Evolutionary conservation across 805 yeast species (phyloP).

Genomic region (Candida golubevii): DNA sequence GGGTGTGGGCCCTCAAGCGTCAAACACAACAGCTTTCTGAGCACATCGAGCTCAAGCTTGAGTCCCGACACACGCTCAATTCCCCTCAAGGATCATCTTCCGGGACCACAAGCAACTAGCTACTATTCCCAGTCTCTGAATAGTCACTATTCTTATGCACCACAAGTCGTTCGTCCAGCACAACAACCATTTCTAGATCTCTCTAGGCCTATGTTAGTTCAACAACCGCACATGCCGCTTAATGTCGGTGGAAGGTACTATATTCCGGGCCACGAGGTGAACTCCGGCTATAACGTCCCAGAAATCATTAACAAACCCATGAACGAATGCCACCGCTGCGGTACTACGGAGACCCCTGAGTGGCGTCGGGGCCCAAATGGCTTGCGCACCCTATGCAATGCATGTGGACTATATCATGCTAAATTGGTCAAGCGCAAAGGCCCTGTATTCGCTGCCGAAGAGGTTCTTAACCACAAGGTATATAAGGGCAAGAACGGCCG

Average conservation of each 20-base stretch:
- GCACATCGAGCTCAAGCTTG: conserved; percentile 1
- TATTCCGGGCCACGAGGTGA: conserved; percentile 1
- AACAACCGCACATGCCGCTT: background rate
- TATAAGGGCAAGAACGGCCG: conserved; percentile 43
- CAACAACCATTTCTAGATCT: background rate
- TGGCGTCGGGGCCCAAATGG: conserved; percentile 45
- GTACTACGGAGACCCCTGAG: conserved; percentile 44
- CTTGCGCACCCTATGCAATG: conserved; percentile 41
- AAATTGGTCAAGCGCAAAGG: conserved; percentile 32
- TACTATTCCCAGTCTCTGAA: too few relatives aligned
- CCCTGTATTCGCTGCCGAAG: conserved; percentile 29
- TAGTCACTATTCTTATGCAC: background rate
- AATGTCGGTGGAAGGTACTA: background rate
- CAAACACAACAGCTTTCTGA: conserved; percentile 2
- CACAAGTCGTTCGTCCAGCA: background rate
- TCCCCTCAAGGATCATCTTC: background rate
- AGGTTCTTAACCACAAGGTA: conserved; percentile 40
- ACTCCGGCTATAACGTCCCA: conserved; percentile 7
- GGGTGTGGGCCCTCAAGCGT: background rate
- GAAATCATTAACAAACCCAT: conserved; percentile 20
- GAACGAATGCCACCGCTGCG: conserved; percentile 42
- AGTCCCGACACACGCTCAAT: background rate
- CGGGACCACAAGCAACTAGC: too few relatives aligned
- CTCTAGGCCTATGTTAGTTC: background rate
- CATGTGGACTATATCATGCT: conserved; percentile 42